A percentile compares a stretch with the other conserved stretches of the same genome.
Conservation (phyloP, 2,329 filamentous ascomycete genomes). For the Exutisphaerella laricina region DNA sequence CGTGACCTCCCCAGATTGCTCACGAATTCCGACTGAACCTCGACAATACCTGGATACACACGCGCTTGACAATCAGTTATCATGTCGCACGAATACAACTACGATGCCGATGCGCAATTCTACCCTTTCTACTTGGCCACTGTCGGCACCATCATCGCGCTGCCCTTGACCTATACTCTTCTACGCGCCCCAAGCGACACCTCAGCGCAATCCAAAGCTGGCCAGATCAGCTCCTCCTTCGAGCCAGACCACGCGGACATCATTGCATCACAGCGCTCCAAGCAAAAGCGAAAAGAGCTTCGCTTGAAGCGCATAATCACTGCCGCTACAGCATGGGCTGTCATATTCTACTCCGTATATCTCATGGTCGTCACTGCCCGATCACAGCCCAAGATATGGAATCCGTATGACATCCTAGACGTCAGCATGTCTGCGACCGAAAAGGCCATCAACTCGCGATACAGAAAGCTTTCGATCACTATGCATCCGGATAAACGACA, state of each 20-base stretch:
- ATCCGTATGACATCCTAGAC: constrained; percentile 91
- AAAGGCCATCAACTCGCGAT: constrained; percentile 86
- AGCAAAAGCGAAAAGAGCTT: constrained; percentile 84
- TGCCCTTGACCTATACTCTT: constrained; percentile 84
- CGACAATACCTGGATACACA: too few relatives aligned
- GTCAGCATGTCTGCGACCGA: constrained; percentile 77
- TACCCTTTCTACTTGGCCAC: constrained; percentile 99
- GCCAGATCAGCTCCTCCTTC: constrained; percentile 76
- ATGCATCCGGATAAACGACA: constrained; percentile 90
- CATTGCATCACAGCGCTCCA: constrained; percentile 73
- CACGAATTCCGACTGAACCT: too few relatives aligned
- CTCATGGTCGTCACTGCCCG: constrained; percentile 75
- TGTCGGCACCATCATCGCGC: constrained; percentile 75
- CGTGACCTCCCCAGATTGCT: too few relatives aligned
- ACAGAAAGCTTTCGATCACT: constrained; percentile 77
- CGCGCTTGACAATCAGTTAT: constrained; percentile 34
- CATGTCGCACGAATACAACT: constrained; percentile 95
- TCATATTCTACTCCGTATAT: constrained; percentile 89
- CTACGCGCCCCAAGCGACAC: constrained; percentile 66
- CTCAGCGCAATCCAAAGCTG: constrained; percentile 69
- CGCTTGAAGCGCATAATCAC: constrained; percentile 72
- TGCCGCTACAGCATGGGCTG: constrained; percentile 69
- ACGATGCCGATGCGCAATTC: constrained; percentile 97
- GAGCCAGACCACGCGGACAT: constrained; percentile 76
- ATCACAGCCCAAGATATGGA: constrained; percentile 74